These are phyloP conservation scores for Smithsoniella earleae DNA, from an alignment of 163 green algal species.

Conservation along the genomic window DNA sequence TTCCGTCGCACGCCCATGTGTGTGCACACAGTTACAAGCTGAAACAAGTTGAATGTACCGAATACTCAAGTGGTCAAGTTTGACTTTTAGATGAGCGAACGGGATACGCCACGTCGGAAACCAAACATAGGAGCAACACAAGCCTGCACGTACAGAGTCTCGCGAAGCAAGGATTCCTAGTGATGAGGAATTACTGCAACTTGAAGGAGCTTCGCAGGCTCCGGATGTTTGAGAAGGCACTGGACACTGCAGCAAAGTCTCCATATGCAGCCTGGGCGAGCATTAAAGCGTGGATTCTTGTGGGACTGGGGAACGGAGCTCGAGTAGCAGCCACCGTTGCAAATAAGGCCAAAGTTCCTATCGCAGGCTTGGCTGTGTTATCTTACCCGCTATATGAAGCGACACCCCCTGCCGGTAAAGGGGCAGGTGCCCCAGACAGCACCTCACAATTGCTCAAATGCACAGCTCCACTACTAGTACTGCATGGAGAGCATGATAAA, in stretches of 20 bases:
- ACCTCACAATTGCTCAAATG: background rate
- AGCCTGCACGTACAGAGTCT: background rate
- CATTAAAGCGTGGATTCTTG: constrained; percentile 3
- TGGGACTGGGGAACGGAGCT: constrained; percentile 20
- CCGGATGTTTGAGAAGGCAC: constrained; percentile 27
- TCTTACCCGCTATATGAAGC: constrained; percentile 18
- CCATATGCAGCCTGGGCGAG: background rate
- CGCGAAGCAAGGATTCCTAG: background rate
- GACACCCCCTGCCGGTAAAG: constrained; percentile 23
- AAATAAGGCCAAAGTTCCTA: background rate
- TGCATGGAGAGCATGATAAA: background rate
- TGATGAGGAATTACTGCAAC: constrained; percentile 23
- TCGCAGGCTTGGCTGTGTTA: constrained; percentile 18
- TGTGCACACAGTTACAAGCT: too few species aligned
- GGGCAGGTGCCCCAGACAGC: background rate
- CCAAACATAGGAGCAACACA: background rate
- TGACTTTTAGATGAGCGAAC: too few species aligned
- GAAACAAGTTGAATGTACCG: too few species aligned
- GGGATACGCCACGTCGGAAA: background rate
- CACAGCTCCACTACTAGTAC: background rate
- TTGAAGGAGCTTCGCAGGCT: constrained; percentile 24
- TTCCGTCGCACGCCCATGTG: too few species aligned
- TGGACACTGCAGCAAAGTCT: constrained; percentile 9
- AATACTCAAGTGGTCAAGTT: too few species aligned
- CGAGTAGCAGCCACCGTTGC: constrained; percentile 11